phyloP scores from a whole-genome alignment of 768 basidiomycete genomes.

The Sarcomyxa edulis region DNA sequence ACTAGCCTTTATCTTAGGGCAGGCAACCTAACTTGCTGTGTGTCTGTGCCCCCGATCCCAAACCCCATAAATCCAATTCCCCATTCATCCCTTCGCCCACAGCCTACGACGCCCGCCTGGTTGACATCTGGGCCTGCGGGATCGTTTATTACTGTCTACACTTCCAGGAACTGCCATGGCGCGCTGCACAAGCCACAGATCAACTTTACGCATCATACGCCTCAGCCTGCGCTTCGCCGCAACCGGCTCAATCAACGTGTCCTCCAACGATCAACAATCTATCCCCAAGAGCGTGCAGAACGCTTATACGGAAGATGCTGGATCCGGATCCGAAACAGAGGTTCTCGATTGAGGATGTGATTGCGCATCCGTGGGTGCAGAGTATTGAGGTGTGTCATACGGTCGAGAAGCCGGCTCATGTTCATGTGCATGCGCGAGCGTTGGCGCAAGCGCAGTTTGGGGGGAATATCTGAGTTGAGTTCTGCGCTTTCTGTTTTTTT shows the following conservation, averaged over 20 bases:
- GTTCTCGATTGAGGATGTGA: constrained; percentile 72
- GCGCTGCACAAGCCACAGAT: constrained; percentile 83
- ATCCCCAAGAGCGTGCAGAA: constrained; percentile 78
- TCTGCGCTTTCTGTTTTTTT: too few relatives aligned
- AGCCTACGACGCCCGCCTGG: constrained; percentile 97
- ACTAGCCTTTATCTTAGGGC: constrained; percentile 23
- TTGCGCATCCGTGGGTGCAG: constrained; percentile 75
- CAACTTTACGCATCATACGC: constrained; percentile 76
- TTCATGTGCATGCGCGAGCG: constrained; percentile 64
- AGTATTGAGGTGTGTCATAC: constrained; percentile 79
- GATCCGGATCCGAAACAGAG: constrained; percentile 87
- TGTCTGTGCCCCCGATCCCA: constrained; percentile 13
- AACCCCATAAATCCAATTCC: not conserved
- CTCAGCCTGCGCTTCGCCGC: constrained; percentile 44
- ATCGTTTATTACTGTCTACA: constrained; percentile 98
- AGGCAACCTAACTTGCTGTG: constrained; percentile 31
- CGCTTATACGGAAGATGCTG: constrained; percentile 87
- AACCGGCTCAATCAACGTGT: constrained; percentile 38
- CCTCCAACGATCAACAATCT: constrained; percentile 83
- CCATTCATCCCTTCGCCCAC: constrained; percentile 1
- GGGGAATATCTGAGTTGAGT: too few relatives aligned
- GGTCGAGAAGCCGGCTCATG: constrained; percentile 57
- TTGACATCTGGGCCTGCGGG: constrained; percentile 97
- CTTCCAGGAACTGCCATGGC: constrained; percentile 98
- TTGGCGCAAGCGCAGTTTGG: constrained; percentile 45